These are phyloP conservation scores for Exophiala lecanii-corni DNA, from an alignment of 2,329 filamentous ascomycete species.

Conservation along the genomic window DNA sequence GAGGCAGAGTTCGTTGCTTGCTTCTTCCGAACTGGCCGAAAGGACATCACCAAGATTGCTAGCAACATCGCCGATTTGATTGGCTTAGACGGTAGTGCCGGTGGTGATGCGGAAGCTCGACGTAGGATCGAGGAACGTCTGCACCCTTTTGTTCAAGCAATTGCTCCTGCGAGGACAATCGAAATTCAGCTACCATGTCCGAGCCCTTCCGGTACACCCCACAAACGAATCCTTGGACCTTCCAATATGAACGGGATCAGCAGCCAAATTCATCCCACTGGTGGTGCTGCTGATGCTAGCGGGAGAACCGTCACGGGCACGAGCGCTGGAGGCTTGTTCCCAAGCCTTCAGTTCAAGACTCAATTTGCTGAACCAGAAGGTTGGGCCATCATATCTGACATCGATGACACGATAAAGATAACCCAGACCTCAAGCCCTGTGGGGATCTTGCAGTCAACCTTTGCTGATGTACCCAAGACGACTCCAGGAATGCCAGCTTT, in stretches of 20 bases:
- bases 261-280: conserved; percentile 55
- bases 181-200: conserved; percentile 53
- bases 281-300: conserved; percentile 40
- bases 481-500: conserved; percentile 80
- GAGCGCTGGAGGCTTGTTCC: conserved; percentile 41
- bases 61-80: conserved; percentile 65
- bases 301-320: conserved; percentile 47
- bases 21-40: conserved; percentile 70
- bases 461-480: conserved; percentile 67
- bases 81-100: conserved; percentile 57
- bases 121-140: conserved; percentile 56
- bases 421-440: conserved; percentile 75
- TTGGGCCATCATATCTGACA: conserved; percentile 81
- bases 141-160: conserved; percentile 69
- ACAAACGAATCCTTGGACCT: conserved; percentile 58
- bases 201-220: conserved; percentile 42
- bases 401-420: conserved; percentile 93
- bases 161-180: conserved; percentile 66
- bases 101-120: conserved; percentile 50
- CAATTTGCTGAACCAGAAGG: conserved; percentile 71
- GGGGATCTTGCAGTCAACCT: conserved; percentile 78
- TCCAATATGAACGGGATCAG: conserved; percentile 69
- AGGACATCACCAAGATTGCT: conserved; percentile 63
- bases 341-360: conserved; percentile 60
- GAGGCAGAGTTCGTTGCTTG: conserved; percentile 78